Percentiles rank a stretch among this genome's conserved stretches.
phyloP scores from a whole-genome alignment of 495 filamentous ascomycete species.

The Lepidopterella palustris region DNA sequence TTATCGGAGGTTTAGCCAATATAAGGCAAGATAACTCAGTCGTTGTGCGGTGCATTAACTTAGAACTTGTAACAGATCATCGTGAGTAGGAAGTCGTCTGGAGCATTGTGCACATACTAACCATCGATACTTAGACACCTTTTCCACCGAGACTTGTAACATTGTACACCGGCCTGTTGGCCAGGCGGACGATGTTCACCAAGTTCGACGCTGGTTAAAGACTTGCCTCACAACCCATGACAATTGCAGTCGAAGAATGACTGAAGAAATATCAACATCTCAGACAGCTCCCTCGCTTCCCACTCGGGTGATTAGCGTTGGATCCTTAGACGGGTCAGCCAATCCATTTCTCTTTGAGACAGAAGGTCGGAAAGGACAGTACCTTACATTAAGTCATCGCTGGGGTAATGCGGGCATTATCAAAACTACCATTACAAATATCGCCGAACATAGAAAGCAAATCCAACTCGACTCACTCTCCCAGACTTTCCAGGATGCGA shows the following conservation, averaged over 20 bases:
- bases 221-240: not conserved
- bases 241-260: not conserved
- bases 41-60: too few species aligned
- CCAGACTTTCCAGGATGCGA: not conserved
- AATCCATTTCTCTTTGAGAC: not conserved
- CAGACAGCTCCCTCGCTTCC: not conserved
- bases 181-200: not conserved
- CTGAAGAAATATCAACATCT: too few species aligned
- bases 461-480: not conserved
- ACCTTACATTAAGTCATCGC: not conserved
- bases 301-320: not conserved
- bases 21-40: too few species aligned
- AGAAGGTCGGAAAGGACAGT: not conserved
- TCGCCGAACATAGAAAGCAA: not conserved
- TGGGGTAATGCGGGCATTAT: not conserved
- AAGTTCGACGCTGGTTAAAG: not conserved
- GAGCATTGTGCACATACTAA: too few species aligned
- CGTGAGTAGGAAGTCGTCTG: too few species aligned
- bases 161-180: too few species aligned
- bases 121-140: too few species aligned
- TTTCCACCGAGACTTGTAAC: too few species aligned
- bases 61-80: too few species aligned
- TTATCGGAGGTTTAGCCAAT: too few species aligned
- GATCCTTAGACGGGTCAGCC: not conserved
- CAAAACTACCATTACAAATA: not conserved